Conservation (phyloP, 2,329 filamentous ascomycete genomes). For the Alternaria ethzedia region DNA sequence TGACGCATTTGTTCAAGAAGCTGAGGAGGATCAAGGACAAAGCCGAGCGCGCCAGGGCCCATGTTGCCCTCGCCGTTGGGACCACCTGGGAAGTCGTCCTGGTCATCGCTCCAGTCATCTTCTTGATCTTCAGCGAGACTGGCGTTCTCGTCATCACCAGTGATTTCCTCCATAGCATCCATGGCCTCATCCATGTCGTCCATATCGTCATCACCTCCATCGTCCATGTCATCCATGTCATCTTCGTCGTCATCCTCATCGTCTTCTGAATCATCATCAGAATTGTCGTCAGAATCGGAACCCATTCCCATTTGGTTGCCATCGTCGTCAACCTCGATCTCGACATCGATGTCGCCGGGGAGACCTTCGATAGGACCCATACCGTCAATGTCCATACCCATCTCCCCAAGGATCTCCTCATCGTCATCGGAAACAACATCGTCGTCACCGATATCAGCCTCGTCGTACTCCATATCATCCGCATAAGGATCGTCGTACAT, state of each 20-base stretch:
- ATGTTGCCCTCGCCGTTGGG: constrained; percentile 62
- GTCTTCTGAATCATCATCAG: constrained; percentile 63
- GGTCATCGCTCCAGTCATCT: constrained; percentile 55
- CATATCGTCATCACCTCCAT: constrained; percentile 28
- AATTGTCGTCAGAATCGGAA: constrained; percentile 61
- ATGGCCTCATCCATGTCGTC: constrained; percentile 52
- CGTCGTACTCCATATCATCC: constrained; percentile 92
- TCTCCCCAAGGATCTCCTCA: constrained; percentile 74
- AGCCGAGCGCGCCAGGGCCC: constrained; percentile 48
- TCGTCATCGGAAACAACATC: constrained; percentile 90
- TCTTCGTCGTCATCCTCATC: constrained; percentile 58
- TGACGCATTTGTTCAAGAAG: constrained; percentile 51
- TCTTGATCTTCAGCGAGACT: constrained; percentile 51
- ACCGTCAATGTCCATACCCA: constrained; percentile 71
- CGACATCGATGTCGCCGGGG: constrained; percentile 73
- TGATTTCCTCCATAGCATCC: constrained; percentile 51
- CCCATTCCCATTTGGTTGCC: constrained; percentile 64
- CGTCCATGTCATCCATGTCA: constrained; percentile 55
- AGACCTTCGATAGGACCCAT: constrained; percentile 76
- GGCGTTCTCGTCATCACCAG: constrained; percentile 56
- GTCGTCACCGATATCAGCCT: constrained; percentile 67
- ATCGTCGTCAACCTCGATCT: constrained; percentile 81
- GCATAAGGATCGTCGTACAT: constrained; percentile 93
- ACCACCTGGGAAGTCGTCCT: constrained; percentile 51
- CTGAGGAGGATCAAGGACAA: constrained; percentile 46